Evolutionary conservation across 2,329 filamentous ascomycete species (phyloP), one percentile per base, ranked within the genome.

Genomic region (Aureobasidium sp.): DNA sequence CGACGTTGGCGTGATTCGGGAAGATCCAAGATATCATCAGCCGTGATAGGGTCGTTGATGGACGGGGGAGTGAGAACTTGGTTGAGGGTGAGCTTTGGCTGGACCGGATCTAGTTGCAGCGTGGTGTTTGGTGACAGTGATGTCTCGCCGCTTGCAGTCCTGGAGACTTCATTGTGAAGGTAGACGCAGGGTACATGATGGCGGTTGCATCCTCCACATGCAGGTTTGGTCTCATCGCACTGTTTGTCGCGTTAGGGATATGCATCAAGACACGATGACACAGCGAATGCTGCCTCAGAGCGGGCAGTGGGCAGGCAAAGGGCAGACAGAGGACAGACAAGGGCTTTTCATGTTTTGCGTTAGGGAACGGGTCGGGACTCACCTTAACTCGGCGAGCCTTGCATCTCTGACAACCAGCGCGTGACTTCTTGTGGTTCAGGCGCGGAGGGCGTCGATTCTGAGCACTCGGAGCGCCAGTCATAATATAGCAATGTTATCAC

Each of bases 301-400:
- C 21, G 21, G 21, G 21, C 21, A 21, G 21, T 21, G 21, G 21
- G 21, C 21, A 21, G 13, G 34, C 30, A 36, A 32, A 1, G 1
- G 9, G 2, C 36, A n/a, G 21, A 14, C 30, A 9, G 32, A 7
- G 6, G 16, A 11, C 14, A 27, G 11, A 32, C 32, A 7, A 21
- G 27, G 21, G 14, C n/a, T 5, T 13, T 11, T 21, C 1, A 21
- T 21, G 21, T 21, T 21, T 21, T 21, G 21, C 21, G 21, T 21
- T 1, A 21, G 21, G 21, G 21, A 21, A 21, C 21, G 21, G 21
- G 21, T 21, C 21, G 21, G 21, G 7, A 44, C 59, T 53, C 14
- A 61, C 59, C 39, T 61, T 61, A 9, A 61, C 59, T 36, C 59
- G 29, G 5, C 59, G 47, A 5, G 59, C 48, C 32, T 51, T 61